Evolutionary conservation across 148 eudicot species (phyloP), one percentile per base, ranked within the genome.

Genomic region (Cornus controversa): DNA sequence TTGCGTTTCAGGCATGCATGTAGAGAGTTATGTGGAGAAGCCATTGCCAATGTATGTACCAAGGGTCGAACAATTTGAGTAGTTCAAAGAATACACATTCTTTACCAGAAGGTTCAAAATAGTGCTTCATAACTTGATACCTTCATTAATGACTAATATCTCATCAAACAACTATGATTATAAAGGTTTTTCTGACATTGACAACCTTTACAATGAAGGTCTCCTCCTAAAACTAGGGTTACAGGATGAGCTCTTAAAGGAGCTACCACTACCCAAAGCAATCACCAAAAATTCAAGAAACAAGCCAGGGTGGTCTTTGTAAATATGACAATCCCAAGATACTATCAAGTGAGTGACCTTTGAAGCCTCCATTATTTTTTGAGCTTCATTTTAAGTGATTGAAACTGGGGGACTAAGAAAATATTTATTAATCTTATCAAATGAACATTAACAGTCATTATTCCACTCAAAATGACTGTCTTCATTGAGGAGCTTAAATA

Each of bases 41-140:
- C 99, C 97, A 40, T 68, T 81, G 75, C 97, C 98, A 15, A 81
- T 87, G 85, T 95, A 95, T 50, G 92, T 91, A 73, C 99, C 99
- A 10, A 90, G 96, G 60, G 98, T 91, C 72, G 99, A 95, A 77
- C 96, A 90, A 42, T 95, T 93, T 26, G 99, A 95, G 87, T 98
- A 95, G 83, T 82, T 90, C 0, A 95, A 81, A 11, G 86, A 87
- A 26, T 68, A n/a, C n/a, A n/a, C 99, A 8, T 95, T 95, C 78
- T 89, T 96, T 0, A 81, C 87, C 20, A 89, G 96, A 73, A 87
- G 99, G 89, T 85, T 95, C 2, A 93, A 89, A 79, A 98, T 88
- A 0, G 91, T 91, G 63, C 90, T 95, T 36, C 99, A 95, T 71
- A 95, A 95, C 75, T 76, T 95, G 68, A 58, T 93, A 71, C 99